Base-by-base conservation (phyloP, 192 early-diverging fungal species). In the Dispira parvispora region DNA sequence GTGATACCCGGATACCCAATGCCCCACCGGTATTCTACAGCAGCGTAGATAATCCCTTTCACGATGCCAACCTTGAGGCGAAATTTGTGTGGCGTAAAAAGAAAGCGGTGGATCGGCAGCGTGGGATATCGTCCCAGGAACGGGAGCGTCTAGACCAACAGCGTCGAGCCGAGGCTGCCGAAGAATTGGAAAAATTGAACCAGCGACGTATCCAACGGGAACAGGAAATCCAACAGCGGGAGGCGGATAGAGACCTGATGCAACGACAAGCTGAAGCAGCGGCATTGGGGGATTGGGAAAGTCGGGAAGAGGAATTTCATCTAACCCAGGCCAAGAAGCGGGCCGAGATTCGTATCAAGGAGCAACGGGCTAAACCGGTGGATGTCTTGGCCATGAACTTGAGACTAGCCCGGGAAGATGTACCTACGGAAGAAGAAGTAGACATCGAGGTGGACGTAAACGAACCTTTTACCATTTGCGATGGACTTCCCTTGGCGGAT, bases 11-110 rank as follows among this genome's bases (percentile, higher is more conserved):
- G n/a, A n/a, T n/a, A n/a, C n/a, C n/a, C n/a, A n/a, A n/a, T 38
- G 32, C 32, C 32, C 32, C 32, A 38, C 32, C 32, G 32, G 32
- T 38, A 38, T 38, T 38, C 20, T 92, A 95, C 70, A 80, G 79
- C 25, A 83, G 83, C 58, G 66, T 75, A 0, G 85, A 89, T 53
- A 92, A 89, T 65, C 88, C 87, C 1, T 87, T 92, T 43, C 83
- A 85, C 52, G 90, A 95, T 67, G 69, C 73, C 4, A 86, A 89
- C 38, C 75, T 95, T 9, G 76, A 79, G 44, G 77, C 81, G 56
- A 94, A 92, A 67, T 98, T 98, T 70, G 84, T 88, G 21, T 98
- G 94, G 94, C 76, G 86, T 46, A 96, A 98, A 68, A 98, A 98
- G 64, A 76, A 86, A 5, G 88, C 94, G 65, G 73, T 80, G 28